Conservation (phyloP, 306 rosid genomes). For the Alnus rubra region DNA sequence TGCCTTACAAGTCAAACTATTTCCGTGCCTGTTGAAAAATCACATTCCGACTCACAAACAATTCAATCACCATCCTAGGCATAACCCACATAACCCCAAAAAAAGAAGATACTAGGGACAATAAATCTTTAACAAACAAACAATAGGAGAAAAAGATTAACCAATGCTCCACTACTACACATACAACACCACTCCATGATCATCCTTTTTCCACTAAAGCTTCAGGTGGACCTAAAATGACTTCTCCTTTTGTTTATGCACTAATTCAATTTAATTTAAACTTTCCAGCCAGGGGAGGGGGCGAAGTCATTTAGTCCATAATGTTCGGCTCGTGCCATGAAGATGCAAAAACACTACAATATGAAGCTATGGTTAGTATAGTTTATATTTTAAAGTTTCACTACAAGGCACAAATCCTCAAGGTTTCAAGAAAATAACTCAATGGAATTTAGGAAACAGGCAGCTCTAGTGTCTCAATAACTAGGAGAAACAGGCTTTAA, state of each 20-base stretch:
- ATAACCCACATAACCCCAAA: neutral
- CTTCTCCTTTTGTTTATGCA: neutral
- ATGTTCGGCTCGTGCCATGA: neutral
- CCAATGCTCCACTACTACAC: neutral
- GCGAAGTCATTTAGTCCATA: neutral
- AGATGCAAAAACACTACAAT: neutral
- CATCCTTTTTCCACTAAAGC: neutral
- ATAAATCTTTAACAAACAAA: neutral
- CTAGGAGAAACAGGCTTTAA: neutral
- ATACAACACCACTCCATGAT: neutral
- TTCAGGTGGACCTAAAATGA: neutral
- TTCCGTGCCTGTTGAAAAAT: neutral
- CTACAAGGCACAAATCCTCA: neutral
- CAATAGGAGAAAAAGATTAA: neutral
- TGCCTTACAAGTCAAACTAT: neutral
- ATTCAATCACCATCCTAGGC: neutral
- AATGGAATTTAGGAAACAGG: neutral
- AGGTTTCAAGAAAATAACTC: neutral
- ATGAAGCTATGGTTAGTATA: neutral
- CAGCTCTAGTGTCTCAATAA: neutral
- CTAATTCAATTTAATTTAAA: neutral
- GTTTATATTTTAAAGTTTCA: neutral
- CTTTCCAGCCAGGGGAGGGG: no score
- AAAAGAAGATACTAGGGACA: neutral
- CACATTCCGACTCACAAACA: neutral